Base-by-base conservation (phyloP, 108 stramenopile genomes). In the Skeletonema grethae region DNA sequence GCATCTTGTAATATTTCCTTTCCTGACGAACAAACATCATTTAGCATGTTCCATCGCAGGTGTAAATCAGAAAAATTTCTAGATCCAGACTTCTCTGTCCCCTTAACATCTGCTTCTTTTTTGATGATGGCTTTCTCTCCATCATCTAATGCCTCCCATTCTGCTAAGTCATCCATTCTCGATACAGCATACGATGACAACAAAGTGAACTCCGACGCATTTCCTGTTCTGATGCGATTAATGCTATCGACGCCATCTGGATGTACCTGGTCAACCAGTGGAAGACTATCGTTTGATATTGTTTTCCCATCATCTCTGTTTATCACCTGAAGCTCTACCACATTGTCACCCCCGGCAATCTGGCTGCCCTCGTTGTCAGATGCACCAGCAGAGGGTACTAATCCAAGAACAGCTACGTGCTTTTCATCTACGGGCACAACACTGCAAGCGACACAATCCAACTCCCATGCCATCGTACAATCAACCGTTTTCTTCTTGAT, bases 391-490 rank as follows among this genome's bases (percentile, higher is more conserved):
- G 60, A 61, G 43, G 82, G 82, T 2, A 89, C 76, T 15, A 89
- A 34, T 12, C 93, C 93, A 63, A 95, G 73, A 10, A 95, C 87
- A n/a, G 85, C 73, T 22, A 91, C 78, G 77, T 92, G 87, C 28
- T 85, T 80, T 55, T 59, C 66, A 77, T 95, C 90, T 46, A 95
- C 28, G 9, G 93, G 93, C 4, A 65, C 86, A 3, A 86, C 90
- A 20, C 87, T 86, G 71, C 86, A 87, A 8, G 90, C 90, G 8
- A 90, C 89, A 69, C 90, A 91, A 67, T 91, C 93, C 59, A 95
- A 74, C 61, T 91, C 89, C 93, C 93, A 95, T n/a, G 93, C 93
- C 90, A 91, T 91, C 24, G 67, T 84, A 60, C 88, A 88, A 41
- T 86, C 75, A 0, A 90, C 93, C 2, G 78, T 73, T 36, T 63